Base-by-base conservation (phyloP, 2,329 filamentous ascomycete species). In the Ceratocystis alfenasii region DNA sequence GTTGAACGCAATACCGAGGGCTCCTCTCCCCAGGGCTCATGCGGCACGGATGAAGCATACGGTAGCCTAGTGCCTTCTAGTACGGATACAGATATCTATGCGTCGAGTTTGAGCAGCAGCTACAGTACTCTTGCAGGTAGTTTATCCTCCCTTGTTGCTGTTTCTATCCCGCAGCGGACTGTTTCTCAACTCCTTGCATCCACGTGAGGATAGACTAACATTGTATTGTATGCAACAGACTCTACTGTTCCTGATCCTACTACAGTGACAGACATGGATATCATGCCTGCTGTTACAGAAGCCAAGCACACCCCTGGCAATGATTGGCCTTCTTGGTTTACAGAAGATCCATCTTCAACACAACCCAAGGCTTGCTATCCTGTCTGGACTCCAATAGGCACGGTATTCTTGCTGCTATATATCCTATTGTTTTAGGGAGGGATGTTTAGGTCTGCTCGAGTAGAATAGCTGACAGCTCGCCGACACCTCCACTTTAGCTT, bases 1-100 rank as follows among this genome's bases (percentile, higher is more conserved):
- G 77, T 83, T 62, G 70, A 71, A 28, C 72, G 71, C n/a, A 72
- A 74, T 15, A 69, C 69, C 45, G 71, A 67, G 46, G 71, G 73
- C 1, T 71, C 72, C 17, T 68, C 71, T 8, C 74, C 75, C 2
- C 62, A 67, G 25, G 68, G 73, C 20, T 67, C 55, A 1, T 67
- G 66, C 22, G 65, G 53, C 8, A 33, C 30, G 25, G 15, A 41
- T 41, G 36, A 12, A 12, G 41, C 30, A 30, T 65, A 41, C 25
- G 22, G 8, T 5, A 25, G 33, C 20, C 33, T 20, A 12, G 15
- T 7, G 61, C 44, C 61, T n/a, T 41, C 36, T 41, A 15, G 3
- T 41, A 5, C 22, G 48, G 30, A 33, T 48, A 41, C 28, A 59
- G 17, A 59, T 30, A 59, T 15, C 55, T 20, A 41, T 12, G 36